Evolutionary conservation across 1,139 yeast genomes (phyloP).

Genomic region (Pichia sp.): DNA sequence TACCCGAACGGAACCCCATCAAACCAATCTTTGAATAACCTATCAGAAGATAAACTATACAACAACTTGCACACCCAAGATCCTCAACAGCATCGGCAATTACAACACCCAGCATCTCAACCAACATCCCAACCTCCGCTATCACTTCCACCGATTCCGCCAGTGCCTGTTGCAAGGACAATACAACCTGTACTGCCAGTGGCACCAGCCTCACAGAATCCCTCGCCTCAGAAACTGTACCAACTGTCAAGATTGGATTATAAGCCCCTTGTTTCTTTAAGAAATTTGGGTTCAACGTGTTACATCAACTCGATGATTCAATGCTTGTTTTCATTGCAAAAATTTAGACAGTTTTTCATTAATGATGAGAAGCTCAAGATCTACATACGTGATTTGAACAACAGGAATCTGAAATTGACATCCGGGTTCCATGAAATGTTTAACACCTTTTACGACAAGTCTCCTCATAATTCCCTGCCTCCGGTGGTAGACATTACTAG

Average conservation of each 20-base stretch:
- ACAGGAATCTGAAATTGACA: conserved; percentile 26
- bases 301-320: conserved; percentile 91
- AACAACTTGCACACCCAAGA: neutral
- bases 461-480: conserved; percentile 48
- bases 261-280: conserved; percentile 47
- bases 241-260: conserved; percentile 13
- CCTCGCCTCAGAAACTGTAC: neutral
- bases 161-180: conserved; percentile 1
- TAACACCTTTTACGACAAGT: conserved; percentile 24
- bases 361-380: conserved; percentile 20
- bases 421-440: conserved; percentile 29
- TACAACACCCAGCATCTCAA: neutral
- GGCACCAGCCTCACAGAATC: neutral
- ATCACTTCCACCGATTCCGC: conserved; percentile 2
- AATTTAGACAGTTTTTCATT: conserved; percentile 41
- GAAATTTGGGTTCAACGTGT: conserved; percentile 87
- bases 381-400: conserved; percentile 22
- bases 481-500: conserved; percentile 58
- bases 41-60: neutral
- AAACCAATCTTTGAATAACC: neutral
- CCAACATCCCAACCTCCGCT: neutral
- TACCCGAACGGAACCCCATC: neutral
- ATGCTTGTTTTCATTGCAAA: conserved; percentile 53
- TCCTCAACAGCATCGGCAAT: neutral
- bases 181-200: neutral